Evolutionary conservation across 108 stramenopile species (phyloP), one percentile per base, ranked within the genome.

Genomic region (Cyclotella kingstonii): DNA sequence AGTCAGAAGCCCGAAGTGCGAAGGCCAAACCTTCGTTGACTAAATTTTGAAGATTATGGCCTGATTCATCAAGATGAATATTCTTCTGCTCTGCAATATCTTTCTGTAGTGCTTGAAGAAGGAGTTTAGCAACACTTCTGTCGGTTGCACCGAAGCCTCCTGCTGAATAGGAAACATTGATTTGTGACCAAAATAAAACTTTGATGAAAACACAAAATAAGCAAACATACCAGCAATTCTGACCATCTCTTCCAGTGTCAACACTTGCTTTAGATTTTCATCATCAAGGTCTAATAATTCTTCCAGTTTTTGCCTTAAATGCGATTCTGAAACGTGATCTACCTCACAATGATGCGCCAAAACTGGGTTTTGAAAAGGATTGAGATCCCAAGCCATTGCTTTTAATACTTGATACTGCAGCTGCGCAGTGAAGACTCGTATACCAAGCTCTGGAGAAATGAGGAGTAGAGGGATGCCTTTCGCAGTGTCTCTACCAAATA

Each of bases 121-220:
- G 60, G 12, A 94, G 81, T 22, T 78, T 51, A 0, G 88, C 93
- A n/a, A 91, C 81, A 45, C 81, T 82, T 15, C 90, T 85, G 56
- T 95, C 90, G 1, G 88, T 91, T 3, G 86, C 90, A 34, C 94
- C 94, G 70, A 91, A 95, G 0, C 90, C 94, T 43, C 94, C 94
- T 9, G 87, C 81, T 2, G 15, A 21, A 47, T 15, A 8, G 60
- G 35, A 14, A 54, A 75, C 12, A 76, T 65, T 60, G 84, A 81
- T 26, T 14, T 41, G 40, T 8, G 36, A 3, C 18, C 2, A 22
- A 22, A 47, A 47, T 47, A n/a, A 15, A 21, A 8, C 7, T 8
- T 44, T 7, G 14, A 59, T 44, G 35, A 28, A 23, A 18, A 38
- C 1, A 36, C 7, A 23, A 30, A 39, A 12, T 43, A 9, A 36